Base-by-base conservation (phyloP, 2,329 filamentous ascomycete genomes). In the Cladosporium austrohemisphaericum region DNA sequence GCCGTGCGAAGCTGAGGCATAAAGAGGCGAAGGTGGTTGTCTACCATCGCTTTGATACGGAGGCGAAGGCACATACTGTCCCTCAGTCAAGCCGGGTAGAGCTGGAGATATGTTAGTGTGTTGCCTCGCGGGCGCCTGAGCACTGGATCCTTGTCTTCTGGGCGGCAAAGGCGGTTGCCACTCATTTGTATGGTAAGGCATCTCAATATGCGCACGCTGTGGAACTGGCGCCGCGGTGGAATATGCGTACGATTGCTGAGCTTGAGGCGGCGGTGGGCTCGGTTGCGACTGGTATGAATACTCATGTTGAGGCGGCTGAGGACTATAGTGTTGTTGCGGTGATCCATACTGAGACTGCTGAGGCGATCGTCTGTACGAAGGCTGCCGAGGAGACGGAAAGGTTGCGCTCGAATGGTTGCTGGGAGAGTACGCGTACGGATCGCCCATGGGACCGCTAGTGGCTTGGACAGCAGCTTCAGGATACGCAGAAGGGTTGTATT, bases 1-100 rank as follows among this genome's bases (percentile, higher is more conserved):
- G 58, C 59, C 49, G 22, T 53, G 25, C 4, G 52, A 54, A 14
- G 29, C 44, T 8, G 53, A 44, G 5, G 49, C 52, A 38, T 60
- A 56, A 4, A 60, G 52, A 23, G 61, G 60, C 4, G 65, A 64
- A 3, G 61, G 57, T 6, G 60, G 58, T 26, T 60, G 60, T 7
- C 53, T 54, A 40, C 45, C 45, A 19, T 54, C 53, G 32, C 48
- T 41, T 31, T 52, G 48, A 49, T 65, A 57, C 8, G 63, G 61
- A 6, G 65, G 64, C 22, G 62, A 62, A 14, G 63, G 63, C 8
- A 55, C 41, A 52, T 56, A 60, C 1, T 48, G 44, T 14, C 58
- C 56, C 18, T 60, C 55, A 4, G 49, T 45, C 8, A 56, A 45
- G n/a, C 49, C 57, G 11, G 50, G 55, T n/a, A 51, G 51, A n/a